Conservation (phyloP, 2,329 filamentous ascomycete genomes). For the Calonectria hawksworthii region DNA sequence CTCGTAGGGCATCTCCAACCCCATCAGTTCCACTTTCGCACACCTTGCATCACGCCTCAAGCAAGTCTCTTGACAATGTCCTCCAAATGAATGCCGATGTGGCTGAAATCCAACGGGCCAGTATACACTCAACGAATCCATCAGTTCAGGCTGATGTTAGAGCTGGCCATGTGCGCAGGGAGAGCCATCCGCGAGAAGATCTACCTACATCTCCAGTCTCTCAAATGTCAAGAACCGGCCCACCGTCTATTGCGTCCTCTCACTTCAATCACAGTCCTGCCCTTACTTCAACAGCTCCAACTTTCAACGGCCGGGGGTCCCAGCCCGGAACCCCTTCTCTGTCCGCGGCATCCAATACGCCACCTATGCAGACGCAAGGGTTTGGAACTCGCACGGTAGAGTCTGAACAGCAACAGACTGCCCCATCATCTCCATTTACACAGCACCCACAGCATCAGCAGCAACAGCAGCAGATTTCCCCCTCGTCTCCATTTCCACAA, state of each 20-base stretch:
- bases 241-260: constrained; percentile 43
- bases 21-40: constrained; percentile 33
- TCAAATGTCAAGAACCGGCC: constrained; percentile 38
- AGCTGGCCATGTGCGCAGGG: constrained; percentile 19
- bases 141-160: constrained; percentile 31
- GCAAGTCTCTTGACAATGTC: constrained; percentile 40
- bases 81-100: constrained; percentile 25
- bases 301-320: constrained; percentile 31
- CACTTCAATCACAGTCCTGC: constrained; percentile 43
- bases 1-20: constrained; percentile 31
- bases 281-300: constrained; percentile 29
- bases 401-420: constrained; percentile 29
- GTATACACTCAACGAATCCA: constrained; percentile 33
- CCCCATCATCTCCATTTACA: constrained; percentile 21
- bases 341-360: constrained; percentile 30
- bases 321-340: constrained; percentile 32
- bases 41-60: constrained; percentile 33
- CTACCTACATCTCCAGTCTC: constrained; percentile 44
- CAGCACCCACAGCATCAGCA: constrained; percentile 18
- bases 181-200: constrained; percentile 28
- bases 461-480: not conserved
- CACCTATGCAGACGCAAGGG: constrained; percentile 32
- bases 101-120: constrained; percentile 29
- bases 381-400: constrained; percentile 30
- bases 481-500: constrained; percentile 6